phyloP scores from a whole-genome alignment of 345 rosid genomes.

The Clausena lansium region DNA sequence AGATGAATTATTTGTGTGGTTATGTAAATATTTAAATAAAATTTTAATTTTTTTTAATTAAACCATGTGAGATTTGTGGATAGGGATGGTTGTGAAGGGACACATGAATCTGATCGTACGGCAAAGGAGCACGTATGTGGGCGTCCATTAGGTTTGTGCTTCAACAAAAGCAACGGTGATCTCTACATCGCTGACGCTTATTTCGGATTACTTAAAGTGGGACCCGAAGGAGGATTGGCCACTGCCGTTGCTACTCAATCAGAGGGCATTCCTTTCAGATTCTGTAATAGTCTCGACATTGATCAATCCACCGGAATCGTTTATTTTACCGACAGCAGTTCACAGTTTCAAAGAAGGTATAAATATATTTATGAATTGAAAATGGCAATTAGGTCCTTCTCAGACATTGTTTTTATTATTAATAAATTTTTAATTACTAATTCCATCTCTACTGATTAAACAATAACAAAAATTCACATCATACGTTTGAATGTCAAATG shows the following conservation, averaged over 20 bases:
- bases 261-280: conserved; percentile 26
- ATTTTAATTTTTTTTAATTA: no score
- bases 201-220: conserved; percentile 35
- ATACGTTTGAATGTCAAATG: no score
- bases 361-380: background rate
- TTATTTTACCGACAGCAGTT: conserved; percentile 46
- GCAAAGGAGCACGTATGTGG: conserved; percentile 40
- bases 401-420: no score
- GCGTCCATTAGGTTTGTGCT: conserved; percentile 41
- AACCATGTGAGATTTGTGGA: no score
- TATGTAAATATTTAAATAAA: no score
- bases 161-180: conserved; percentile 28
- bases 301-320: conserved; percentile 24
- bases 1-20: no score
- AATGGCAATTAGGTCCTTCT: no score
- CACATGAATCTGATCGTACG: background rate
- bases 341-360: conserved; percentile 33
- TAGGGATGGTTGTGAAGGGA: conserved; percentile 31
- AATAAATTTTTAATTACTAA: no score
- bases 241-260: conserved; percentile 11
- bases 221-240: conserved; percentile 37
- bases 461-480: no score
- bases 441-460: no score
- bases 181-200: conserved; percentile 51
- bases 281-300: conserved; percentile 38